A percentile compares a stretch with the other conserved stretches of the same genome.
These are phyloP conservation scores for Chlorella vulgaris DNA, from an alignment of 139 green algal genomes.

Conservation along the genomic window DNA sequence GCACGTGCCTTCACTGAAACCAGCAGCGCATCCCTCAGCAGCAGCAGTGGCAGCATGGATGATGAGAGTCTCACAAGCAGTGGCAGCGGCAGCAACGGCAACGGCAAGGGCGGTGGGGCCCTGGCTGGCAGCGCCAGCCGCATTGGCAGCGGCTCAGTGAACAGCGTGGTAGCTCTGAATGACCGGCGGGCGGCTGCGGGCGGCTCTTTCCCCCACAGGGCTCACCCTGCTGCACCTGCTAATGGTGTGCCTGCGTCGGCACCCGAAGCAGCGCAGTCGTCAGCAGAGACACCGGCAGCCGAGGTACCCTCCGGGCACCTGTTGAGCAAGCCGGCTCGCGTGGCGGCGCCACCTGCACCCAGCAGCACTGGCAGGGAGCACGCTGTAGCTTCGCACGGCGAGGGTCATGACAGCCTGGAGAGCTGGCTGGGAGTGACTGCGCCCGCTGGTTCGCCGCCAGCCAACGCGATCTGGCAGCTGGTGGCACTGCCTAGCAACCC, in stretches of 20 bases:
- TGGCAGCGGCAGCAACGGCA: neutral
- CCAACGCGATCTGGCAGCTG: slow-evolving; percentile 25
- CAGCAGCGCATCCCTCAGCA: neutral
- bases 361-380: no score
- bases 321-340: slow-evolving; percentile 4
- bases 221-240: no score
- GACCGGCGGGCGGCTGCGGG: neutral
- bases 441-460: neutral
- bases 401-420: neutral
- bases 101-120: neutral
- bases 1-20: neutral
- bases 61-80: neutral
- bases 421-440: neutral
- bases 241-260: no score
- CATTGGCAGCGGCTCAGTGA: neutral
- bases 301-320: no score
- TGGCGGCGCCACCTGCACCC: no score
- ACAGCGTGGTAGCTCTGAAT: slow-evolving; percentile 1
- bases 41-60: neutral
- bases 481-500: slow-evolving; percentile 25
- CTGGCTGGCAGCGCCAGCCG: neutral
- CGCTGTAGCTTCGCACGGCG: no score
- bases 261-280: neutral
- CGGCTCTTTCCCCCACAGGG: no score
- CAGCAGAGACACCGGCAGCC: no score